Evolutionary conservation across 2,329 filamentous ascomycete genomes (phyloP).

Genomic region (Knufia fluminis): DNA sequence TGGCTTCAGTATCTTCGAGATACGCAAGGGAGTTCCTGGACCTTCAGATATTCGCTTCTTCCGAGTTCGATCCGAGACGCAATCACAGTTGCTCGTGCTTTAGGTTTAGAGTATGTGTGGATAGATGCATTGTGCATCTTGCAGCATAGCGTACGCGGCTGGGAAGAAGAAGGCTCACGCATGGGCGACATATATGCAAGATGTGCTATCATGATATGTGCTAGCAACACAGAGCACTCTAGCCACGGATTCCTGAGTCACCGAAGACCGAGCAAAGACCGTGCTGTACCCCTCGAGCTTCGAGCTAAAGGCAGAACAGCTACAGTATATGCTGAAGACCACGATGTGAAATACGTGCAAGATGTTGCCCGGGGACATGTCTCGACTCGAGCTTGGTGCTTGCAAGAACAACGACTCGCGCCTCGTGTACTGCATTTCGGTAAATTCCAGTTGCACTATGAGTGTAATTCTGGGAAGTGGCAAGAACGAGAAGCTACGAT

Average conservation of each 20-base stretch:
- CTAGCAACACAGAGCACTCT: not conserved
- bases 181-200: slow-evolving; percentile 4
- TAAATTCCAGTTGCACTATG: not conserved
- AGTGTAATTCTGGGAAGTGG: not conserved
- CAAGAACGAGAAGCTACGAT: not conserved
- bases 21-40: not conserved
- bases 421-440: not conserved
- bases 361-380: not conserved
- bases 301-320: not conserved
- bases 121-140: slow-evolving; percentile 5
- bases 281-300: not conserved
- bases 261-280: not conserved
- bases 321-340: not conserved
- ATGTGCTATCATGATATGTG: not conserved
- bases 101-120: not conserved
- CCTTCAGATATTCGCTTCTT: not conserved
- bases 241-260: not conserved
- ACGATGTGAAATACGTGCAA: not conserved
- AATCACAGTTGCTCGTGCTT: not conserved
- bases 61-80: not conserved
- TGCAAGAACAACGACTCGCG: not conserved
- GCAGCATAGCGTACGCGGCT: not conserved
- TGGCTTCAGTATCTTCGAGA: not conserved
- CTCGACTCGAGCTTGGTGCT: not conserved
- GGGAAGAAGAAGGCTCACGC: not conserved